Evolutionary conservation across 306 rosid species (phyloP).

Genomic region (Rosa persica): DNA sequence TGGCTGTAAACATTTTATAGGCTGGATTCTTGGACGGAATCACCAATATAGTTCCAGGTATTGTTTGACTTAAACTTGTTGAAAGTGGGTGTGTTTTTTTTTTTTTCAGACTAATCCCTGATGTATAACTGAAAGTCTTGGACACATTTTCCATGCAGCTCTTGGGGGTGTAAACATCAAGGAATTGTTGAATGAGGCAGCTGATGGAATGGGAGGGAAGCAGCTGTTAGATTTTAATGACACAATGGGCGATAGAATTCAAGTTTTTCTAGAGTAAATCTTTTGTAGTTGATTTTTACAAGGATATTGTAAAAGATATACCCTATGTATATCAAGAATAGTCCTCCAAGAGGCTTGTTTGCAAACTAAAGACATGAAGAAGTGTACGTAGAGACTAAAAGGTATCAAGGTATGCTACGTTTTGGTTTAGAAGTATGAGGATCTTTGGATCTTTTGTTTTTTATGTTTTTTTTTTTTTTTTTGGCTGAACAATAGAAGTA

Average conservation of each 20-base stretch:
- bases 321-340: not conserved
- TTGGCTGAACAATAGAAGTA: too few species aligned
- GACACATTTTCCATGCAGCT: constrained; percentile 43
- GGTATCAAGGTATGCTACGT: too few species aligned
- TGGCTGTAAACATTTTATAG: constrained; percentile 35
- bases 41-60: constrained; percentile 94
- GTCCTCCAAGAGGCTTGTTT: not conserved
- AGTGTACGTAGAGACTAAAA: not conserved
- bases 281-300: not conserved
- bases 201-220: constrained; percentile 82
- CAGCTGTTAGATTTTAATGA: constrained; percentile 71
- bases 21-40: constrained; percentile 96
- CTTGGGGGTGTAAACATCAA: constrained; percentile 85
- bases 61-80: constrained; percentile 15
- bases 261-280: constrained; percentile 75
- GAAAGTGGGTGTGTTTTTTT: not conserved
- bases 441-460: too few species aligned
- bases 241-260: constrained; percentile 81
- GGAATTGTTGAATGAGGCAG: constrained; percentile 69
- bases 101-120: constrained; percentile 9
- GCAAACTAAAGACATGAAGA: not conserved
- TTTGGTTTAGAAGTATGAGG: too few species aligned
- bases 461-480: too few species aligned
- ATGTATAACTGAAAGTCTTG: constrained; percentile 21
- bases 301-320: not conserved